Percentiles rank a stretch among this genome's conserved stretches.
phyloP scores from a whole-genome alignment of 495 filamentous ascomycete genomes.

The Rhypophila decipiens region DNA sequence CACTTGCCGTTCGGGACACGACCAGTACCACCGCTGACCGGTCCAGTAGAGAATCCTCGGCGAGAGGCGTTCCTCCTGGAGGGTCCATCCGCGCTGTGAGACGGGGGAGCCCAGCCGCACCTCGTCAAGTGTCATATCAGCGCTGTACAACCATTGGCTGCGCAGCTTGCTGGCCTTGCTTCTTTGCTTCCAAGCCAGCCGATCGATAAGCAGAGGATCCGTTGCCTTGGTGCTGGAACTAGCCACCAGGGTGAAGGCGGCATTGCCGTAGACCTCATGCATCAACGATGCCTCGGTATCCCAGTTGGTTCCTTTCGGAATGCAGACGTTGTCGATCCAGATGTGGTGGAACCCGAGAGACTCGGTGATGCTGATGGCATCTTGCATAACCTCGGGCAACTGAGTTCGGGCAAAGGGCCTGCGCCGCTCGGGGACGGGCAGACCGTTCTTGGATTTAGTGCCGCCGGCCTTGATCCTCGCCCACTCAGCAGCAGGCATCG shows the following conservation, averaged over 20 bases:
- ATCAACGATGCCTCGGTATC: slow-evolving; percentile 23
- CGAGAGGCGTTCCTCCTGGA: slow-evolving; percentile 28
- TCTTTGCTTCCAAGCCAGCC: slow-evolving; percentile 21
- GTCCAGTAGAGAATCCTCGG: slow-evolving; percentile 27
- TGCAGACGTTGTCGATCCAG: slow-evolving; percentile 29
- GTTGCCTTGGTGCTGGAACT: slow-evolving; percentile 27
- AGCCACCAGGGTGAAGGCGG: slow-evolving; percentile 24
- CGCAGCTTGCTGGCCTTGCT: slow-evolving; percentile 20
- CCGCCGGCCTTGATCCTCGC: slow-evolving; percentile 23
- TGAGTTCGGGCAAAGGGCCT: slow-evolving; percentile 11
- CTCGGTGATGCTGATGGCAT: slow-evolving; percentile 18
- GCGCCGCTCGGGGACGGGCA: slow-evolving; percentile 18
- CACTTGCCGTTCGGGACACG: slow-evolving; percentile 20
- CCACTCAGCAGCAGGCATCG: slow-evolving; percentile 23
- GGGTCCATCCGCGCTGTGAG: slow-evolving; percentile 23
- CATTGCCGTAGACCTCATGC: slow-evolving; percentile 30
- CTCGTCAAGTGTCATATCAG: slow-evolving; percentile 13
- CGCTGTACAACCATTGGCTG: slow-evolving; percentile 18
- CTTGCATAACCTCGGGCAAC: slow-evolving; percentile 23
- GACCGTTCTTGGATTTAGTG: slow-evolving; percentile 20
- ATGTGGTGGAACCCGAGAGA: slow-evolving; percentile 18
- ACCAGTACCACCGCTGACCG: slow-evolving; percentile 27
- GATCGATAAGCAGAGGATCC: slow-evolving; percentile 14
- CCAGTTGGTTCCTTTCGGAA: slow-evolving; percentile 29
- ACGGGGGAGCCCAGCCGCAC: slow-evolving; percentile 21